Conservation (phyloP, 805 yeast genomes). For the Wickerhamiella vanderwaltii region DNA sequence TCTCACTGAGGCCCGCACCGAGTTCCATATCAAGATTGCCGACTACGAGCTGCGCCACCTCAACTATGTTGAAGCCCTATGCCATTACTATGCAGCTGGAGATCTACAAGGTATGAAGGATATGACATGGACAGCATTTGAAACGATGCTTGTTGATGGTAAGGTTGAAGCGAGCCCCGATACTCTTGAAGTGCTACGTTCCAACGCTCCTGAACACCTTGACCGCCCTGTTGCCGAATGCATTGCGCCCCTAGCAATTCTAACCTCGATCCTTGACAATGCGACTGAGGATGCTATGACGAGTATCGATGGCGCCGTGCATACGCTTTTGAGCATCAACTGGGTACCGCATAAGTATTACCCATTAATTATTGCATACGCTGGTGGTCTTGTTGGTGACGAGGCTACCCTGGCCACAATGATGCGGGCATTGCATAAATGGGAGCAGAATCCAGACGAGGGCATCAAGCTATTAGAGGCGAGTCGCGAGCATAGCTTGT, state of each 20-base stretch:
- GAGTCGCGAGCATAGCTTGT: not conserved
- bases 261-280: constrained; percentile 12
- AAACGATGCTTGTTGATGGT: constrained; percentile 10
- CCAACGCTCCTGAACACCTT: not conserved
- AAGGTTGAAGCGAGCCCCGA: constrained; percentile 8
- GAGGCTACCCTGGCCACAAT: constrained; percentile 1
- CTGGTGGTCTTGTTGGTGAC: constrained; percentile 13
- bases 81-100: constrained; percentile 13
- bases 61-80: constrained; percentile 14
- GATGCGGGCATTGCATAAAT: constrained; percentile 10
- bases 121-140: constrained; percentile 16
- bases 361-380: constrained; percentile 18
- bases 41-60: constrained; percentile 10
- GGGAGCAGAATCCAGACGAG: constrained; percentile 5
- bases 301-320: constrained; percentile 4
- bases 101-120: constrained; percentile 11
- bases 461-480: constrained; percentile 11
- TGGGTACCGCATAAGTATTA: constrained; percentile 13
- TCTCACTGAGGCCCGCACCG: constrained; percentile 12
- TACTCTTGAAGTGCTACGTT: constrained; percentile 11
- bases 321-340: not conserved
- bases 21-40: constrained; percentile 15
- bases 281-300: constrained; percentile 5
- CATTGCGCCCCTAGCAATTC: constrained; percentile 18
- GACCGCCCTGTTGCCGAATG: constrained; percentile 12